Evolutionary conservation across 2,329 filamentous ascomycete genomes (phyloP).

Genomic region (Phialophora chinensis): DNA sequence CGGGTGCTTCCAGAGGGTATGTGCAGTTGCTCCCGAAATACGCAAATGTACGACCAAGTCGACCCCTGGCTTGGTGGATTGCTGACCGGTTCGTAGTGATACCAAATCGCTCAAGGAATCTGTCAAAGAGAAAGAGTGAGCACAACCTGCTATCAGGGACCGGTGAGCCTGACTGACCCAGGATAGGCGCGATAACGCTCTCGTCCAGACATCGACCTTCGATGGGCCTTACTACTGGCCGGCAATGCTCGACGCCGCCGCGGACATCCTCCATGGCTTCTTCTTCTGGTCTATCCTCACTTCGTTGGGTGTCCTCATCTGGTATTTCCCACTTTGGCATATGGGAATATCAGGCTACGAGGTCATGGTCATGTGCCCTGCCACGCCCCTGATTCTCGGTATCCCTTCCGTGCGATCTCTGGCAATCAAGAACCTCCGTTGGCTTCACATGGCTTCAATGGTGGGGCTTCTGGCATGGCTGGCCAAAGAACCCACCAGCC

Average conservation of each 20-base stretch:
- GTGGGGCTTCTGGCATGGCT: constrained; percentile 80
- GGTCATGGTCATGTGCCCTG: constrained; percentile 80
- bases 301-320: constrained; percentile 84
- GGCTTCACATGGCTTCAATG: constrained; percentile 78
- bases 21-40: constrained; percentile 94
- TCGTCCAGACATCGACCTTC: constrained; percentile 67
- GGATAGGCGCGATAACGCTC: constrained; percentile 74
- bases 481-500: constrained; percentile 71
- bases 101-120: constrained; percentile 53
- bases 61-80: constrained; percentile 44
- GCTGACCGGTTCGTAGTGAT: constrained; percentile 54
- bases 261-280: constrained; percentile 94
- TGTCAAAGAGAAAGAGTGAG: constrained; percentile 76
- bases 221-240: constrained; percentile 73
- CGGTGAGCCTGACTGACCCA: constrained; percentile 41
- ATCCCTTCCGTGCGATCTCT: constrained; percentile 72
- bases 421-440: constrained; percentile 70
- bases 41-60: constrained; percentile 62
- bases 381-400: constrained; percentile 79
- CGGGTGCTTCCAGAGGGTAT: constrained; percentile 96
- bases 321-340: constrained; percentile 98
- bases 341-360: constrained; percentile 99
- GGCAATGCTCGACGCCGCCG: constrained; percentile 77
- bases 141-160: constrained; percentile 37
- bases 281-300: constrained; percentile 96